Base-by-base conservation (phyloP, 139 green algal species). In the Coelastrella sp. region DNA sequence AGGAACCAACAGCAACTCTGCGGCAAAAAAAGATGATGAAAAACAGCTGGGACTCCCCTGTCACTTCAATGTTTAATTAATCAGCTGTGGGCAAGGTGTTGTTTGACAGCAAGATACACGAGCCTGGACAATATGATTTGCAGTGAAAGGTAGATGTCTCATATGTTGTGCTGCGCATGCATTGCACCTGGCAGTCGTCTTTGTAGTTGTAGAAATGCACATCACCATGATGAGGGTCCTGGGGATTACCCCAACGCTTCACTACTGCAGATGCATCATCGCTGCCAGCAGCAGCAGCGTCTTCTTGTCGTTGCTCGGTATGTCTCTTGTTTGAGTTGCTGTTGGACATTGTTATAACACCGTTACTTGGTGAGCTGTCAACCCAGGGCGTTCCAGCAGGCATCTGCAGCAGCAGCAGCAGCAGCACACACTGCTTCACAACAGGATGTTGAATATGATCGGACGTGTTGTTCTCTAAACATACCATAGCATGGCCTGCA, bases 161-260 rank as follows among this genome's bases (percentile, higher is more conserved):
- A 53, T 21, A 13, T 13, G 0, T 13, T 57, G 45, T 1, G 11
- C 15, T 57, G 8, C 11, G 11, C 11, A 53, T 32, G 11, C 21
- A 13, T 0, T 30, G 59, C 32, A 85, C 79, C 81, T 87, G 82
- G 82, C 82, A 87, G 45, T 87, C 82, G 25, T 71, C 34, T 30
- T 35, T 62, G 79, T 97, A 97, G 77, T 94, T 85, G 84, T 98
- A 98, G 53, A 88, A 96, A 81, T 98, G 95, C 4, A 95, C 68
- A 68, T 98, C 95, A 3, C 94, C 95, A 34, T 87, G 91, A 0
- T n/a, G 21, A 0, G 66, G 27, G 41, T 86, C 68, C 23, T 83
- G 75, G 51, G 74, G 2, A 74, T 89, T 43, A 5, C 77, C 84
- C 74, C 83, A 95, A 69, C 91, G 85, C 79, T 95, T 95, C 41